Evolutionary conservation across 331 rosid genomes (phyloP).

Genomic region (Phaseolus coccineus): DNA sequence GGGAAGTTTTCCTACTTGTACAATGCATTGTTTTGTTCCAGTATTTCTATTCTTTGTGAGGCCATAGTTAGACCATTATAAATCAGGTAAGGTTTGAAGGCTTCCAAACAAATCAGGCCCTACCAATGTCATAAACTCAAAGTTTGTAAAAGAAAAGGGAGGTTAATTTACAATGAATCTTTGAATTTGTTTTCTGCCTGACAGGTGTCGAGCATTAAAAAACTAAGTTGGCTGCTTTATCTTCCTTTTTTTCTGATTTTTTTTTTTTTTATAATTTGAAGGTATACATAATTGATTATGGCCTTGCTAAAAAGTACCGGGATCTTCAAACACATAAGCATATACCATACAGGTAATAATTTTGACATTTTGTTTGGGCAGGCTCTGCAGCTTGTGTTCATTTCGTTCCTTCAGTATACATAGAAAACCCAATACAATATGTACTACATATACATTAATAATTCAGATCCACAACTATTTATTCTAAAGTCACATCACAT

Average conservation of each 20-base stretch:
- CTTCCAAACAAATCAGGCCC: background rate
- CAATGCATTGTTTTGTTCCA: background rate
- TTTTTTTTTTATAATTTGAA: slow-evolving; percentile 44
- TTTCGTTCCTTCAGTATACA: slow-evolving; percentile 13
- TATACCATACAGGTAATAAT: slow-evolving; percentile 90
- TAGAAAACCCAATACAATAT: background rate
- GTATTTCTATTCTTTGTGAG: background rate
- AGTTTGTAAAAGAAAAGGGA: background rate
- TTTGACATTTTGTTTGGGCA: slow-evolving; percentile 38
- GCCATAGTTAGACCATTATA: background rate
- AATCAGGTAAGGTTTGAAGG: background rate
- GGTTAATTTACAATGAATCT: background rate
- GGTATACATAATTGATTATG: slow-evolving; percentile 98
- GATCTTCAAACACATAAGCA: slow-evolving; percentile 99
- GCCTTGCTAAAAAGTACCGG: slow-evolving; percentile 93
- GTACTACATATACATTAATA: background rate
- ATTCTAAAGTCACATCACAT: background rate
- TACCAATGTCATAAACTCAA: background rate
- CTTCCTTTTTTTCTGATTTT: slow-evolving; percentile 31
- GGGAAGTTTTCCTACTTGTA: background rate
- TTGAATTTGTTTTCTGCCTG: background rate
- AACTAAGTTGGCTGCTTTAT: slow-evolving; percentile 39
- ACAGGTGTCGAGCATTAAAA: background rate
- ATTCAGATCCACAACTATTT: background rate
- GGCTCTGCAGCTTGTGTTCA: slow-evolving; percentile 34